Conservation (phyloP, 306 rosid species). For the Vigna nakashimae region DNA sequence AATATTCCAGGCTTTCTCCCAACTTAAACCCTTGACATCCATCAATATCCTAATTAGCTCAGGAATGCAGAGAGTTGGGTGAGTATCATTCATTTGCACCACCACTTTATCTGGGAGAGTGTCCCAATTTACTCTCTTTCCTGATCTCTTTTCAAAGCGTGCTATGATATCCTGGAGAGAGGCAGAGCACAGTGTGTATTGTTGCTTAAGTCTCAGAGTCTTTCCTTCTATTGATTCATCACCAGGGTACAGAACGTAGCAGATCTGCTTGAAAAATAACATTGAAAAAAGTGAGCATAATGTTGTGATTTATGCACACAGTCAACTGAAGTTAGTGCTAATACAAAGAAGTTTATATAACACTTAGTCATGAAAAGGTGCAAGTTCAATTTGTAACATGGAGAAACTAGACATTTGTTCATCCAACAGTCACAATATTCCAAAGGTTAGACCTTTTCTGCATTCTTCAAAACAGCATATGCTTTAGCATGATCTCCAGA, state of each 20-base stretch:
- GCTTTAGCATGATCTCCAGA: constrained; percentile 88
- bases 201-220: constrained; percentile 86
- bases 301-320: constrained; percentile 14
- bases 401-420: neutral
- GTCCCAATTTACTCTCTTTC: constrained; percentile 65
- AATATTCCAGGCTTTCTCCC: constrained; percentile 85
- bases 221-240: constrained; percentile 87
- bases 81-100: constrained; percentile 94
- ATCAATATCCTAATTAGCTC: constrained; percentile 79
- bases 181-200: constrained; percentile 87
- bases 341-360: constrained; percentile 12
- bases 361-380: neutral
- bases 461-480: constrained; percentile 66
- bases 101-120: constrained; percentile 81
- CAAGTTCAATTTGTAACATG: constrained; percentile 29
- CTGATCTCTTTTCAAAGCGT: constrained; percentile 78
- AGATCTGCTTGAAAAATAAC: constrained; percentile 62
- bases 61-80: constrained; percentile 94
- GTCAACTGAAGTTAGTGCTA: constrained; percentile 13
- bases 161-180: constrained; percentile 89
- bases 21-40: constrained; percentile 77
- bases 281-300: constrained; percentile 25
- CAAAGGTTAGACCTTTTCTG: constrained; percentile 75
- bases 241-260: constrained; percentile 82
- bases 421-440: constrained; percentile 11